Evolutionary conservation across 768 basidiomycete genomes (phyloP).

Genomic region (Leccinum barrowsii): DNA sequence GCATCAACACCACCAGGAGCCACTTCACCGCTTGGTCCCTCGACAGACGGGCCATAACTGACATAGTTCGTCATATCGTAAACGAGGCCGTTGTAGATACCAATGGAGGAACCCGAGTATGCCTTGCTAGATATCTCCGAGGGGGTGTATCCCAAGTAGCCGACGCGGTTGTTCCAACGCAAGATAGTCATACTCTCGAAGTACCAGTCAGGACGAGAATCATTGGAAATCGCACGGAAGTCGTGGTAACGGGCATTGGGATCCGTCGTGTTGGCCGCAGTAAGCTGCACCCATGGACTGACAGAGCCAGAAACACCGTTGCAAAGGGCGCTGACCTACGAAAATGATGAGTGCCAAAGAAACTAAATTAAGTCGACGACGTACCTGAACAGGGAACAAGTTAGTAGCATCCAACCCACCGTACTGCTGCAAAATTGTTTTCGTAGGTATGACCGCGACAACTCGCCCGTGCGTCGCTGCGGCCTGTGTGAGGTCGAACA

Average conservation of each 20-base stretch:
- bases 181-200: constrained; percentile 91
- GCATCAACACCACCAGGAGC: constrained; percentile 41
- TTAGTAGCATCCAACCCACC: constrained; percentile 71
- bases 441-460: constrained; percentile 70
- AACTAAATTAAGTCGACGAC: constrained; percentile 11
- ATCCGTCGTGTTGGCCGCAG: constrained; percentile 74
- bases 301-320: constrained; percentile 79
- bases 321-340: constrained; percentile 86
- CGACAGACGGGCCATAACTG: constrained; percentile 57
- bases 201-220: constrained; percentile 97
- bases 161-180: constrained; percentile 85
- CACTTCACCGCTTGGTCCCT: constrained; percentile 46
- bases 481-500: constrained; percentile 79
- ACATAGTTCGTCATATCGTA: constrained; percentile 88
- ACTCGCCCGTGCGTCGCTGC: constrained; percentile 63
- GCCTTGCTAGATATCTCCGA: constrained; percentile 73
- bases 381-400: constrained; percentile 92
- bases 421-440: constrained; percentile 75
- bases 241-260: constrained; percentile 86
- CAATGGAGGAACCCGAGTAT: constrained; percentile 58
- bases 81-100: constrained; percentile 81
- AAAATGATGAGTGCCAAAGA: not conserved
- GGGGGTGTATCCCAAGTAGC: constrained; percentile 83
- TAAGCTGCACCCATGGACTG: constrained; percentile 78
- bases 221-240: constrained; percentile 85